Evolutionary conservation across 2,329 filamentous ascomycete genomes (phyloP).

Genomic region (Lecanosticta acicola): DNA sequence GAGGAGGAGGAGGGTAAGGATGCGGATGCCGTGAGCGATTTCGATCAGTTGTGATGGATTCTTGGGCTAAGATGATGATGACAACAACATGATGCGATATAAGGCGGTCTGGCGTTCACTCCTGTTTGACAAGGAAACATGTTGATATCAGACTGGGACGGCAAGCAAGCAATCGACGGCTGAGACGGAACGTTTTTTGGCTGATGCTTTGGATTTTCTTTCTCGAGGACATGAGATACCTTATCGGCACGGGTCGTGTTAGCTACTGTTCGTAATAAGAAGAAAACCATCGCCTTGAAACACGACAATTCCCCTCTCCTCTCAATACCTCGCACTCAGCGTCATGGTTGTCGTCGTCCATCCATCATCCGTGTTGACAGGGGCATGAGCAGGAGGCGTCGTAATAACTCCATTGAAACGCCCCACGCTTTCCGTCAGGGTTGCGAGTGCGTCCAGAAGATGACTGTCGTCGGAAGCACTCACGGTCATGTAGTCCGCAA

Average conservation of each 20-base stretch:
- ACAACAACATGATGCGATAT: not conserved
- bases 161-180: not conserved
- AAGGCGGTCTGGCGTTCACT: no score
- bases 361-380: not conserved
- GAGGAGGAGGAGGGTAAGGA: not conserved
- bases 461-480: not conserved
- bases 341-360: not conserved
- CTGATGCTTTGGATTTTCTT: no score
- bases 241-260: no score
- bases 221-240: no score
- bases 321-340: not conserved
- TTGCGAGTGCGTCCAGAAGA: not conserved
- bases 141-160: no score
- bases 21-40: slow-evolving; percentile 5
- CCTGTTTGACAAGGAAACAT: no score
- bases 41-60: no score
- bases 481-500: not conserved
- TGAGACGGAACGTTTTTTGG: not conserved
- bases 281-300: no score
- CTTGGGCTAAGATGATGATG: not conserved
- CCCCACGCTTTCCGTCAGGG: not conserved
- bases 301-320: no score
- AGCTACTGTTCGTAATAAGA: no score
- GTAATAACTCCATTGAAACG: not conserved
- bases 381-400: not conserved